phyloP scores from a whole-genome alignment of 345 rosid species.

The Eucalyptus cloeziana region DNA sequence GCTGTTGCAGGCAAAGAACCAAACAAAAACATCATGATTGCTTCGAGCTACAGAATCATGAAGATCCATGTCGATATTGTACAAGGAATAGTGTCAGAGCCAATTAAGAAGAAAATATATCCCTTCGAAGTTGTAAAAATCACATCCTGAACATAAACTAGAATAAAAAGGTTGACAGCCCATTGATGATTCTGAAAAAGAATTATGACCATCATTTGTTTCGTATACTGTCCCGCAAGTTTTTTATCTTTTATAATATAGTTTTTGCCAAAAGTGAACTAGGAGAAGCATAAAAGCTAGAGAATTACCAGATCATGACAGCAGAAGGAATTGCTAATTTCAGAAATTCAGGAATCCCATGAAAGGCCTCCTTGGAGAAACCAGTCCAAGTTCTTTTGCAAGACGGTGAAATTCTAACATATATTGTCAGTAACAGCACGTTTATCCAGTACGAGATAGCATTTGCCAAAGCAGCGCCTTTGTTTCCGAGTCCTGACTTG shows the following conservation, averaged over 20 bases:
- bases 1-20: background rate
- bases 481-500: conserved; percentile 25
- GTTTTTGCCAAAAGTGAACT: background rate
- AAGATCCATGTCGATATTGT: background rate
- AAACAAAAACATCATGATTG: background rate
- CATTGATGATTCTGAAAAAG: background rate
- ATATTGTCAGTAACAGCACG: background rate
- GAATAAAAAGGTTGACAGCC: background rate
- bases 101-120: background rate
- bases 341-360: background rate
- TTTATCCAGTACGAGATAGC: background rate
- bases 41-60: background rate
- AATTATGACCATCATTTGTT: background rate
- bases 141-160: background rate
- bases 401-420: background rate
- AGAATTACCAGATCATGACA: background rate
- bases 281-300: background rate
- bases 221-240: background rate
- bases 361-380: background rate
- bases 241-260: background rate
- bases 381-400: background rate
- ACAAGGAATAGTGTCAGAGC: background rate
- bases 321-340: background rate
- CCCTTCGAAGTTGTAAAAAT: background rate
- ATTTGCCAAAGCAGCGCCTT: conserved; percentile 39